These are phyloP conservation scores for Malassezia equina DNA, from an alignment of 1,284 basidiomycete genomes.

Conservation along the genomic window DNA sequence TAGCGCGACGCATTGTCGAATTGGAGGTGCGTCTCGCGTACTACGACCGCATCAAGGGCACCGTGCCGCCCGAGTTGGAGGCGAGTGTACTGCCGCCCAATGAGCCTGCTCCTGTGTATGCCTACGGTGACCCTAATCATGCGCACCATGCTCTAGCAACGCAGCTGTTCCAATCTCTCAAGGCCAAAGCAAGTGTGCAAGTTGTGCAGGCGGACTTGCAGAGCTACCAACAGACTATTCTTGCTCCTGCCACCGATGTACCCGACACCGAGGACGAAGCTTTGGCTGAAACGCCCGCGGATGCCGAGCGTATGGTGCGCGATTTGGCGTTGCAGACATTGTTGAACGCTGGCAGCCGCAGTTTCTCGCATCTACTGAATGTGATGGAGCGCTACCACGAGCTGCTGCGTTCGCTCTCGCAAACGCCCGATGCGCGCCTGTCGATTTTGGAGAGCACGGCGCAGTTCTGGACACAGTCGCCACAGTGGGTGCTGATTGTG, in stretches of 20 bases:
- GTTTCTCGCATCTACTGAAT: slow-evolving; percentile 95
- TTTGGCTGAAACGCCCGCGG: slow-evolving; percentile 45
- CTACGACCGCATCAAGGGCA: slow-evolving; percentile 81
- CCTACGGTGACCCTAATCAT: slow-evolving; percentile 64
- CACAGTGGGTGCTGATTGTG: slow-evolving; percentile 55
- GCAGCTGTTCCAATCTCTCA: slow-evolving; percentile 68
- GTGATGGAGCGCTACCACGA: slow-evolving; percentile 90
- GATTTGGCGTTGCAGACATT: slow-evolving; percentile 80
- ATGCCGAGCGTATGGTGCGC: slow-evolving; percentile 60
- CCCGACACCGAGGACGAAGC: slow-evolving; percentile 51
- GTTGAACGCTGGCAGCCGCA: slow-evolving; percentile 79
- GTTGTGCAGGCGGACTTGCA: slow-evolving; percentile 70
- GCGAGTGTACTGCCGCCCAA: slow-evolving; percentile 61
- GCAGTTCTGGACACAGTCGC: slow-evolving; percentile 62
- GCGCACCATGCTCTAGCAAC: slow-evolving; percentile 69
- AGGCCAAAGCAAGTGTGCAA: slow-evolving; percentile 59
- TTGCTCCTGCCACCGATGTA: slow-evolving; percentile 53
- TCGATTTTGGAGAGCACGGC: slow-evolving; percentile 61
- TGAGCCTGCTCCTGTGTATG: slow-evolving; percentile 70
- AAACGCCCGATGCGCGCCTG: slow-evolving; percentile 51
- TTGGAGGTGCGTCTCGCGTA: slow-evolving; percentile 85
- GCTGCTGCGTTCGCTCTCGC: slow-evolving; percentile 64
- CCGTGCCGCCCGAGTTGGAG: slow-evolving; percentile 66
- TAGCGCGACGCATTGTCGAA: slow-evolving; percentile 78
- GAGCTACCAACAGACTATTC: slow-evolving; percentile 44